Conservation (phyloP, 495 filamentous ascomycete species). For the Lepidopterella palustris region DNA sequence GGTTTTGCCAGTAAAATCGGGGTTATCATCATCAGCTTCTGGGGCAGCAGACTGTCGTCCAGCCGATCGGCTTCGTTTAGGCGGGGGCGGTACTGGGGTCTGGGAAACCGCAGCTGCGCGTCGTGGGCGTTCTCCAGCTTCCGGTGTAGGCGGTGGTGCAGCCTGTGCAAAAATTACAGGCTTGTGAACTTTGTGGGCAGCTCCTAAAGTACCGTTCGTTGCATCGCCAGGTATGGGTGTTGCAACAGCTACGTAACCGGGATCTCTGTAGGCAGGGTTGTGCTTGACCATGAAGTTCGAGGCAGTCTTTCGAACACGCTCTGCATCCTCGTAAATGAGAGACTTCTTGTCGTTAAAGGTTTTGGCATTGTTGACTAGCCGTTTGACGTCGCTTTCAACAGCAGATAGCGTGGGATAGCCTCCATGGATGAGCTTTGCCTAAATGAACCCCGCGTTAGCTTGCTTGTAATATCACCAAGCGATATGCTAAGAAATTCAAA, state of each 20-base stretch:
- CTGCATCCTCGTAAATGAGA: slow-evolving; percentile 63
- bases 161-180: neutral
- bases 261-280: slow-evolving; percentile 63
- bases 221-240: slow-evolving; percentile 53
- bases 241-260: slow-evolving; percentile 53
- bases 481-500: neutral
- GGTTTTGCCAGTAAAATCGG: slow-evolving; percentile 47
- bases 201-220: neutral
- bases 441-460: slow-evolving; percentile 2
- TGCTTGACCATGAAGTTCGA: slow-evolving; percentile 69
- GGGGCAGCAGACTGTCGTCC: slow-evolving; percentile 2
- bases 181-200: neutral
- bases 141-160: slow-evolving; percentile 3
- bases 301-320: slow-evolving; percentile 65
- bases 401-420: slow-evolving; percentile 57
- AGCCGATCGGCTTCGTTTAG: slow-evolving; percentile 11
- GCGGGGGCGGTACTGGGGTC: slow-evolving; percentile 5
- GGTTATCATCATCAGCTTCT: slow-evolving; percentile 48
- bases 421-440: slow-evolving; percentile 55
- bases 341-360: slow-evolving; percentile 60
- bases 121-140: slow-evolving; percentile 17
- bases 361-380: slow-evolving; percentile 71
- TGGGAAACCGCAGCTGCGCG: slow-evolving; percentile 18
- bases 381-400: slow-evolving; percentile 68
- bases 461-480: neutral